Evolutionary conservation across 1,139 yeast species (phyloP).

Genomic region (Kurtzmaniella quercitrusa): DNA sequence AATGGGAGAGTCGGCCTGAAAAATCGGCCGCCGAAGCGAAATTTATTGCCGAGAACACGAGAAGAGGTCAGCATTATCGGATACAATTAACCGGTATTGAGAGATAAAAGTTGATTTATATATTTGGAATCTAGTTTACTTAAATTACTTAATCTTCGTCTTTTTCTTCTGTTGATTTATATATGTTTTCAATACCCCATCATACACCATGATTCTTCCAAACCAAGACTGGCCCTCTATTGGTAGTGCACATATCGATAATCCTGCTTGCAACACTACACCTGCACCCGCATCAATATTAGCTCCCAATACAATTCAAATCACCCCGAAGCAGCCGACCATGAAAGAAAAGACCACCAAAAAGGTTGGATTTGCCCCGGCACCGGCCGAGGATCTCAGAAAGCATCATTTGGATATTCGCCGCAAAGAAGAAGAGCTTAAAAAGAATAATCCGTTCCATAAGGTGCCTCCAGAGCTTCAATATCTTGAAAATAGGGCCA

Average conservation of each 20-base stretch:
- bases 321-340: background rate
- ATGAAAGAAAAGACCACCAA: conserved; percentile 11
- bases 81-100: too few relatives aligned
- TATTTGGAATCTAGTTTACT: too few relatives aligned
- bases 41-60: too few relatives aligned
- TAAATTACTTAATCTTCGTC: too few relatives aligned
- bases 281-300: background rate
- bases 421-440: conserved; percentile 22
- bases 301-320: background rate
- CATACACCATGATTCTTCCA: too few relatives aligned
- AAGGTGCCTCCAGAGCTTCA: conserved; percentile 43
- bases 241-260: background rate
- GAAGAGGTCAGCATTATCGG: too few relatives aligned
- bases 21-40: too few relatives aligned
- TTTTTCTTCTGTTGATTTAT: too few relatives aligned
- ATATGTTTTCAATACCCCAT: too few relatives aligned
- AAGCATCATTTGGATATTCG: conserved; percentile 30
- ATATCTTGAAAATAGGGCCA: conserved; percentile 26
- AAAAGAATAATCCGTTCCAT: conserved; percentile 34
- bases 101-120: too few relatives aligned
- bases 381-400: conserved; percentile 34
- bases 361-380: conserved; percentile 41
- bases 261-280: background rate
- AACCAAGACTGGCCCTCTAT: too few relatives aligned
- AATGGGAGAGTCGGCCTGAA: too few relatives aligned